Evolutionary conservation across 352 stramenopile genomes (phyloP), one percentile per base, ranked within the genome.

Genomic region (Globisporangium middletonii): DNA sequence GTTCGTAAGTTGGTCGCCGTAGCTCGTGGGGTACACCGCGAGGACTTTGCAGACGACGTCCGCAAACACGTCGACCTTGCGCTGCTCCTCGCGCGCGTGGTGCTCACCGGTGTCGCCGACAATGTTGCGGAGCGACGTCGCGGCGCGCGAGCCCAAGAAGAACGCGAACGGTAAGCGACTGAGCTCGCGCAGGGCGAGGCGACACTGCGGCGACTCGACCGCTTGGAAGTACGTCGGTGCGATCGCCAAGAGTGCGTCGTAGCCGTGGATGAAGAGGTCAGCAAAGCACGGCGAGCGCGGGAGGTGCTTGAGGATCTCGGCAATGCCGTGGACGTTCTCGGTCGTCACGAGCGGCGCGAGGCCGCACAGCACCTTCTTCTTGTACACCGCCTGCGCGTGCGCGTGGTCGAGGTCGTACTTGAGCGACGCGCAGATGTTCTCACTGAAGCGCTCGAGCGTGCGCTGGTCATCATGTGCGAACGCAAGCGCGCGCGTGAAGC

Each of bases 271-370:
- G 53, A 94, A 90, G n/a, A 94, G 50, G 30, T 92, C 77, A 13
- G 79, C 89, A 58, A 95, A 95, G 26, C 68, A 68, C 6, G 77
- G 71, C 2, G 92, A 83, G 8, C 68, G 69, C 0, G 88, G 88
- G 0, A 96, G 50, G n/a, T 83, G 81, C 60, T 84, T 86, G 51
- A 96, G 61, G 18, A 96, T 77, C 64, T 89, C 79, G n/a, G 77
- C 83, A 42, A 95, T 88, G 0, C 77, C 79, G 44, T 90, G 77
- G 1, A 48, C 64, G 41, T 91, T 92, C 52, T 89, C 77, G 1
- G 70, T 89, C 7, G 74, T 59, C 0, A 86, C 9, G 27, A 94
- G 80, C 1, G 79, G 76, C 28, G 68, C 65, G 0, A 94, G 51
- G 0, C 79, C 83, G 44, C 79, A 88, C 7, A 54, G 60, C 5